Evolutionary conservation across 164 flowering plant genomes (phyloP), one percentile per base, ranked within the genome.

Genomic region (Taxillus chinensis): DNA sequence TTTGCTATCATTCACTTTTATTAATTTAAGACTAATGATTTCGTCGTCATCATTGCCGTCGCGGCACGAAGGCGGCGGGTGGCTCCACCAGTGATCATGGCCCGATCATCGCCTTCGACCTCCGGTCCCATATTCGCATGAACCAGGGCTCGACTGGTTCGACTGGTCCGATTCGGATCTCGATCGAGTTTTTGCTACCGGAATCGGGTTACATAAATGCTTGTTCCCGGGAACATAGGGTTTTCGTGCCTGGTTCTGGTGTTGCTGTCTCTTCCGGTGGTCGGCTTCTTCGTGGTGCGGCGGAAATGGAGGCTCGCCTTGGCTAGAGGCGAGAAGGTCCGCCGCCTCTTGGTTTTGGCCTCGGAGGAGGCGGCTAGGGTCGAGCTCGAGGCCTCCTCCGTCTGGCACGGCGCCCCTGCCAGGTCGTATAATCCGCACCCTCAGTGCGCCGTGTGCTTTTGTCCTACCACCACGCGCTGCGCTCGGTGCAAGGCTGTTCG

Each of bases 401-500:
- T 67, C 27, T 27, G 27, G 43, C 76, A 75, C 62, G 53, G 64
- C 7, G 13, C 52, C 62, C 27, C 41, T 2, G n/a, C 27, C 27
- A 27, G 27, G 27, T 27, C 27, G 1, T 27, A 27, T 27, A 27
- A 27, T 27, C 27, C 27, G 27, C 61, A 57, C 48, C 66, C 57
- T 66, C 77, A 78, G 61, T 85, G 91, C 40, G 86, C 86, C 5
- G 75, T 82, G 16, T 85, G 95, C 64, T 79, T 55, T 55, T 66
- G 49, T 50, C 84, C 89, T n/a, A 82, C 95, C 49, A 81, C 91
- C 10, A 80, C 83, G 5, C 78, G 95, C 48, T 87, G 95, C 46
- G 63, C 89, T 15, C 78, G 79, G 12, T 88, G 91, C 80, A 88
- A 88, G 69, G 77, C 80, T 3, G 86, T 82, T 66, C 72, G 79